These are phyloP conservation scores for Ophiostoma ulmi DNA, from an alignment of 2,329 filamentous ascomycete genomes.

Conservation along the genomic window DNA sequence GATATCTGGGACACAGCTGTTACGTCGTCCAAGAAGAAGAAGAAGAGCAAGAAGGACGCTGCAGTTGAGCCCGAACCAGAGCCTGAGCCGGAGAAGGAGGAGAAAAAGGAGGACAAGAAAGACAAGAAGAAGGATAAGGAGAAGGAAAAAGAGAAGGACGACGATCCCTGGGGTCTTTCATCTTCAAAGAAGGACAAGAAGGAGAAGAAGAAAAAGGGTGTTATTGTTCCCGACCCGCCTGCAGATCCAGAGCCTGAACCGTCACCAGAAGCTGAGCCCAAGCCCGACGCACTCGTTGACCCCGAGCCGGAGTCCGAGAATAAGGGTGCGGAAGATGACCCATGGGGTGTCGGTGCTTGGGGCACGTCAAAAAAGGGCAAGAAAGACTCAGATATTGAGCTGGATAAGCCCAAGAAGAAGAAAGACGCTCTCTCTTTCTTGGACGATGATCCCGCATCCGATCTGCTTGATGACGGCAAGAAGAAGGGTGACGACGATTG, in stretches of 20 bases:
- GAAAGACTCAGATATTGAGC: slow-evolving; percentile 26
- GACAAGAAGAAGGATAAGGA: slow-evolving; percentile 16
- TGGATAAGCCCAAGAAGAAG: slow-evolving; percentile 18
- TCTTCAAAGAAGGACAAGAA: slow-evolving; percentile 34
- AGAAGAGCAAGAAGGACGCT: slow-evolving; percentile 29
- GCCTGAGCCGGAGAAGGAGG: slow-evolving; percentile 17
- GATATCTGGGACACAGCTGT: slow-evolving; percentile 29
- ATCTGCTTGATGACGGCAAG: slow-evolving; percentile 28
- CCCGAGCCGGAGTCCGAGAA: slow-evolving; percentile 29
- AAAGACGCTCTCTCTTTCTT: not conserved
- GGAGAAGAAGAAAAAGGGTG: slow-evolving; percentile 35
- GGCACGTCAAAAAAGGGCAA: slow-evolving; percentile 24
- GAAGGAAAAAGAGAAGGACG: slow-evolving; percentile 35
- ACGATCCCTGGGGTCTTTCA: slow-evolving; percentile 11
- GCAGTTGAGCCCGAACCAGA: not conserved
- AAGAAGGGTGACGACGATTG: slow-evolving; percentile 29
- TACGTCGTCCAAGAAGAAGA: slow-evolving; percentile 27
- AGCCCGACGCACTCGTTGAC: slow-evolving; percentile 18
- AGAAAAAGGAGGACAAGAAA: slow-evolving; percentile 6
- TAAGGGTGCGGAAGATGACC: slow-evolving; percentile 26
- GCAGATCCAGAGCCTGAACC: slow-evolving; percentile 29
- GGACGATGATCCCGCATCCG: not conserved
- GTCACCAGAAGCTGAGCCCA: slow-evolving; percentile 27
- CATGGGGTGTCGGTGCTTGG: slow-evolving; percentile 18
- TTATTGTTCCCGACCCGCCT: slow-evolving; percentile 9